Conservation (phyloP, 768 basidiomycete species). For the Butyriboletus loyo region DNA sequence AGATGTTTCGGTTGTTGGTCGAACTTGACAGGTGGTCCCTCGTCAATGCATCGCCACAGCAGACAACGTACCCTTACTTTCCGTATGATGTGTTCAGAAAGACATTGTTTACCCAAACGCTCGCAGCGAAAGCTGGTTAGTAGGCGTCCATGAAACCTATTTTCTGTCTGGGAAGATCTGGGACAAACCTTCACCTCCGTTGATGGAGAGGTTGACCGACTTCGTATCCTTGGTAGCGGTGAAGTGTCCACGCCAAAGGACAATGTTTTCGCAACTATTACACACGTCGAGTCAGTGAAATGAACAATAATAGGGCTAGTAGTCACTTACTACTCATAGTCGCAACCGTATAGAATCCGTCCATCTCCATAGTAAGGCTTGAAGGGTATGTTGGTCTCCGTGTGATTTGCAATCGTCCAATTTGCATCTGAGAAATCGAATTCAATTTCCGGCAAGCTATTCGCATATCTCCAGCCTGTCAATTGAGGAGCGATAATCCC, state of each 20-base stretch:
- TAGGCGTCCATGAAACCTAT: not conserved
- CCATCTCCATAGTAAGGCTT: constrained; percentile 74
- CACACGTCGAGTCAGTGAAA: not conserved
- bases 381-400: constrained; percentile 67
- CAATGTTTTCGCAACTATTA: constrained; percentile 73
- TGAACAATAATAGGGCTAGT: constrained; percentile 2
- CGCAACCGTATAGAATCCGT: constrained; percentile 78
- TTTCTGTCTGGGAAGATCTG: not conserved
- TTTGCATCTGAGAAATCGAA: constrained; percentile 53
- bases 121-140: constrained; percentile 66
- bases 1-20: constrained; percentile 56
- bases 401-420: constrained; percentile 70
- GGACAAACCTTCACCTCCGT: constrained; percentile 67
- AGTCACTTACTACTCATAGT: constrained; percentile 72
- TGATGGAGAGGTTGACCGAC: constrained; percentile 72
- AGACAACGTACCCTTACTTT: constrained; percentile 46
- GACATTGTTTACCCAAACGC: constrained; percentile 73
- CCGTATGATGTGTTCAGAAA: constrained; percentile 74
- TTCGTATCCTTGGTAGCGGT: constrained; percentile 54
- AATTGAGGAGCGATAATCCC: constrained; percentile 47
- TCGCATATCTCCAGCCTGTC: constrained; percentile 67
- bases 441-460: constrained; percentile 72
- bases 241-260: constrained; percentile 84
- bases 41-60: not conserved
- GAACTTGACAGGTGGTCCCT: constrained; percentile 37